Evolutionary conservation across 176 grass and related monocot genomes (phyloP).

Genomic region (Bonia amplexicaulis): DNA sequence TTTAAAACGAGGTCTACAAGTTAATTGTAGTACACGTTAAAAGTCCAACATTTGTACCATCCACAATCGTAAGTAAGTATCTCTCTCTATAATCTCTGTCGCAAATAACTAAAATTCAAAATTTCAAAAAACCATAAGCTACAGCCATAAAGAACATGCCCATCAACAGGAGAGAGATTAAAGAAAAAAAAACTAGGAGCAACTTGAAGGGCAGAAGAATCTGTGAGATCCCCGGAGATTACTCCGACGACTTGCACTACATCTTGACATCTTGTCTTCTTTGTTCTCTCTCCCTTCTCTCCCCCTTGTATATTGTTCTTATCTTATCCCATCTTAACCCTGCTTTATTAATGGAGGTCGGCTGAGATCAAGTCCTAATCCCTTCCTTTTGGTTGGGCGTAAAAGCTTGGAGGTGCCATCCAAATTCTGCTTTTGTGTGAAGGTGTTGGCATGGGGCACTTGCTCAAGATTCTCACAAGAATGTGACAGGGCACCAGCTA

Average conservation of each 20-base stretch:
- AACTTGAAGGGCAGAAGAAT: slow-evolving; percentile 11
- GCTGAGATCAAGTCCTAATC: slow-evolving; percentile 14
- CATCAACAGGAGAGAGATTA: background rate
- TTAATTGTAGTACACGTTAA: no score
- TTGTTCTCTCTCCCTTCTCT: background rate
- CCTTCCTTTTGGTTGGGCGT: slow-evolving; percentile 31
- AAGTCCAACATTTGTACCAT: no score
- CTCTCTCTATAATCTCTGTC: no score
- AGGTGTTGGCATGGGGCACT: slow-evolving; percentile 33
- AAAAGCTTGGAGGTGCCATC: slow-evolving; percentile 27
- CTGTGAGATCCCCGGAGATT: slow-evolving; percentile 35
- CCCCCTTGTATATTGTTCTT: background rate
- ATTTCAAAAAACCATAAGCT: no score
- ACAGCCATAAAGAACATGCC: no score
- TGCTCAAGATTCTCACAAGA: slow-evolving; percentile 22
- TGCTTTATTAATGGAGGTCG: slow-evolving; percentile 10
- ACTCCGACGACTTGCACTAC: background rate
- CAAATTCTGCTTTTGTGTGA: background rate
- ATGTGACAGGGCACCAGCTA: slow-evolving; percentile 21
- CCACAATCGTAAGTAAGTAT: no score
- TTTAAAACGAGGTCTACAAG: no score
- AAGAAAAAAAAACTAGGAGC: background rate
- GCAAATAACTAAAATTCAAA: no score
- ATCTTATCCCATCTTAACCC: slow-evolving; percentile 31
- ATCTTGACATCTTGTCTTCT: background rate